Evolutionary conservation across 2,329 filamentous ascomycete genomes (phyloP).

Genomic region (Aspergillus vadensis): DNA sequence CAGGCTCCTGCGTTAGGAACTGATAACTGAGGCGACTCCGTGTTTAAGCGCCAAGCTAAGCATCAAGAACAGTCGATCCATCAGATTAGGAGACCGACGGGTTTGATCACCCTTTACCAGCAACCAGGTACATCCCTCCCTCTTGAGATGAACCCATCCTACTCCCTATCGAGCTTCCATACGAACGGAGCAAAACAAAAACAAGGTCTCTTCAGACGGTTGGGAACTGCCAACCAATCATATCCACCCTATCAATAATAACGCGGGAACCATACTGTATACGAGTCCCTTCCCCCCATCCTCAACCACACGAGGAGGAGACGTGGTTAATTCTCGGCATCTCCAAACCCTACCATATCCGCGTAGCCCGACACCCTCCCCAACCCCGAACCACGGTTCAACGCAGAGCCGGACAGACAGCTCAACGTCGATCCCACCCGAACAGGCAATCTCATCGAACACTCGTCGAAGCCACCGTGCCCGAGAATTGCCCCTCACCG

Average conservation of each 20-base stretch:
- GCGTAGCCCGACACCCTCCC: background rate
- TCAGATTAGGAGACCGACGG: background rate
- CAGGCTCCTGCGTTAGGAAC: background rate
- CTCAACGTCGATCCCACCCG: constrained; percentile 12
- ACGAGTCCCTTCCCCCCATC: background rate
- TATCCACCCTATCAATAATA: background rate
- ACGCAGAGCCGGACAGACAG: background rate
- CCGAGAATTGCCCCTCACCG: background rate
- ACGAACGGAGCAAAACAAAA: constrained; percentile 1
- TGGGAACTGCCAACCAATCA: background rate
- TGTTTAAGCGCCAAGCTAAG: constrained; percentile 4
- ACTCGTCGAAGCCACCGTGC: constrained; percentile 2
- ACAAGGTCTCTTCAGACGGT: background rate
- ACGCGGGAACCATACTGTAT: background rate
- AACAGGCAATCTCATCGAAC: constrained; percentile 13
- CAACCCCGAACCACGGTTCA: constrained; percentile 1
- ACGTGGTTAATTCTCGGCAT: background rate
- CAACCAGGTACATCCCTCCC: background rate
- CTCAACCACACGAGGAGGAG: background rate
- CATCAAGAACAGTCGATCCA: constrained; percentile 4
- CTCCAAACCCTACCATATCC: background rate
- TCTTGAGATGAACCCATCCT: background rate
- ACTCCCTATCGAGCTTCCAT: background rate
- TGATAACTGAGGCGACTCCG: background rate
- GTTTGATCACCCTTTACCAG: background rate